Conservation (phyloP, 352 stramenopile species). For the Elongisporangium anandrum region DNA sequence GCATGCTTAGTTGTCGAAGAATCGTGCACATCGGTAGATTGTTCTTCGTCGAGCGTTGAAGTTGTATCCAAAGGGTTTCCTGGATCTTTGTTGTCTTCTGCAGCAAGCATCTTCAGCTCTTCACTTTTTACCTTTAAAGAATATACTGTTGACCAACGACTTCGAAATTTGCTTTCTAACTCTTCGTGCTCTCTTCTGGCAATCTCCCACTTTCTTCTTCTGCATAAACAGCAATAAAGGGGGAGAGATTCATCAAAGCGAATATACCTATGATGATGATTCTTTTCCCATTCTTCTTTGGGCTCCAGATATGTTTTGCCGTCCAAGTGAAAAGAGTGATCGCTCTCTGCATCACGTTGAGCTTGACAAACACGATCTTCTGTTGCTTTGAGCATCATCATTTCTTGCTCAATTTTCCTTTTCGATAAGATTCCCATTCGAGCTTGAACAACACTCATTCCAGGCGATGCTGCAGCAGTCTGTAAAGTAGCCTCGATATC, state of each 20-base stretch:
- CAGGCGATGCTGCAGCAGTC: slow-evolving; percentile 7
- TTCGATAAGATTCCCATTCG: slow-evolving; percentile 47
- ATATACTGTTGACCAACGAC: slow-evolving; percentile 23
- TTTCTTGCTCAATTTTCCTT: slow-evolving; percentile 53
- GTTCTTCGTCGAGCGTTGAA: neutral
- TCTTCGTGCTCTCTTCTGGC: slow-evolving; percentile 39
- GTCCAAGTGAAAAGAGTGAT: slow-evolving; percentile 11
- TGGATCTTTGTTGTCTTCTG: neutral
- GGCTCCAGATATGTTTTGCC: slow-evolving; percentile 16
- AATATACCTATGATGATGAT: slow-evolving; percentile 67
- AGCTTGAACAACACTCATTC: slow-evolving; percentile 27
- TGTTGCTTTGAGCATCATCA: slow-evolving; percentile 33
- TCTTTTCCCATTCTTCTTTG: slow-evolving; percentile 64
- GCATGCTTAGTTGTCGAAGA: neutral
- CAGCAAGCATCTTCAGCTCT: slow-evolving; percentile 20
- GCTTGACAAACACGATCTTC: slow-evolving; percentile 23
- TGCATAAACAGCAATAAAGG: slow-evolving; percentile 61
- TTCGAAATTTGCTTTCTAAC: slow-evolving; percentile 35
- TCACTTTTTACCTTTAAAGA: slow-evolving; percentile 41
- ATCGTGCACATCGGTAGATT: neutral
- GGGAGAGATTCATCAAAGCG: slow-evolving; percentile 17
- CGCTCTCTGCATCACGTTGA: slow-evolving; percentile 14
- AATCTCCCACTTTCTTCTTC: slow-evolving; percentile 57
- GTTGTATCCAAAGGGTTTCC: neutral
- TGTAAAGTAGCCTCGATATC: slow-evolving; percentile 43